These are phyloP conservation scores for Fusarium palustre DNA, from an alignment of 2,329 filamentous ascomycete species.

Conservation along the genomic window DNA sequence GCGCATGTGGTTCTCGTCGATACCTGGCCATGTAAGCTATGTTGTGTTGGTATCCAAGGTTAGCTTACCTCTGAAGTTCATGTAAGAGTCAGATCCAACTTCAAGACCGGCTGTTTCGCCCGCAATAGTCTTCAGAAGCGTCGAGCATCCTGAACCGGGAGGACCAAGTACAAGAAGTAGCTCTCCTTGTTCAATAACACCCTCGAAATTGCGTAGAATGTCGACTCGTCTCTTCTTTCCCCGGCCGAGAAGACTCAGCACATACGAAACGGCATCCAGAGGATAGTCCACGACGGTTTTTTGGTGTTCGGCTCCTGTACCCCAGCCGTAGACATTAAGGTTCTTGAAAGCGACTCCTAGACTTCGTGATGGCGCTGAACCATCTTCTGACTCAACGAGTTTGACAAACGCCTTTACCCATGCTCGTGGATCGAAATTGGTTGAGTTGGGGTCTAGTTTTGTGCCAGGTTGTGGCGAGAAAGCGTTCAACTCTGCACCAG, in stretches of 20 bases:
- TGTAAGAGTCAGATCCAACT: slow-evolving; percentile 42
- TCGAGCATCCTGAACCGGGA: slow-evolving; percentile 66
- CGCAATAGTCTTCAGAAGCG: slow-evolving; percentile 66
- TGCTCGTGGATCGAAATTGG: slow-evolving; percentile 43
- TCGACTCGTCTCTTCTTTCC: slow-evolving; percentile 36
- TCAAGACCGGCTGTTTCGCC: slow-evolving; percentile 61
- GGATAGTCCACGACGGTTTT: slow-evolving; percentile 42
- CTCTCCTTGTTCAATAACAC: slow-evolving; percentile 47
- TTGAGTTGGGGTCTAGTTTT: slow-evolving; percentile 43
- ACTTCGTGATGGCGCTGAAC: slow-evolving; percentile 39
- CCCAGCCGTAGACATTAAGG: slow-evolving; percentile 48
- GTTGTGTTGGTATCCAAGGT: accelerated
- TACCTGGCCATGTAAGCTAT: slow-evolving; percentile 30
- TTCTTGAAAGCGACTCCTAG: slow-evolving; percentile 47
- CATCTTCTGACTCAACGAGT: slow-evolving; percentile 44
- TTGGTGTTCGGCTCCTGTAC: slow-evolving; percentile 42
- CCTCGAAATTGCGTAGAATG: slow-evolving; percentile 48
- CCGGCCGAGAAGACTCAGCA: slow-evolving; percentile 3
- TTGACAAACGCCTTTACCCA: slow-evolving; percentile 47
- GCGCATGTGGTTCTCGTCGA: slow-evolving; percentile 52
- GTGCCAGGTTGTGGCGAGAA: slow-evolving; percentile 39
- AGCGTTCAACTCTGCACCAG: slow-evolving; percentile 29
- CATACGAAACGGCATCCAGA: slow-evolving; percentile 23
- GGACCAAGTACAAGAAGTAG: slow-evolving; percentile 61
- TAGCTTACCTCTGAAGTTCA: slow-evolving; percentile 65